phyloP scores from a whole-genome alignment of 1,284 basidiomycete genomes.

The Trichosporon faecale region DNA sequence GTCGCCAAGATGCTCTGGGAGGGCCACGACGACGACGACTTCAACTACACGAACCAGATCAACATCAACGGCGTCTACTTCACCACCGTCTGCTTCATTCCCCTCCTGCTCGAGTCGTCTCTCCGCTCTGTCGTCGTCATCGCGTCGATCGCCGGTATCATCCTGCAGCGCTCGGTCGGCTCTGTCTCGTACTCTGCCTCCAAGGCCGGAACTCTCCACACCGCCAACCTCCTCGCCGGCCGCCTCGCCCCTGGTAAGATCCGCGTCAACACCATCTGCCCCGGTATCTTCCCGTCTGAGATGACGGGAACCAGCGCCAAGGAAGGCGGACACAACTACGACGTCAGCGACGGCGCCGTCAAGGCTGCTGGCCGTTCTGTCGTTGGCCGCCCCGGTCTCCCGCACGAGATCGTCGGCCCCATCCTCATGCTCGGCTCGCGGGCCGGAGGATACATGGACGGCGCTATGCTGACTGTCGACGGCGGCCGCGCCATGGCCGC shows the following conservation, averaged over 20 bases:
- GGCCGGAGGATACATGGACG: constrained; percentile 48
- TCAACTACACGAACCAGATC: constrained; percentile 33
- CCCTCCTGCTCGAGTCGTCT: constrained; percentile 43
- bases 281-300: constrained; percentile 44
- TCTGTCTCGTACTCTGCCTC: constrained; percentile 46
- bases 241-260: constrained; percentile 42
- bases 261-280: constrained; percentile 44
- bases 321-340: constrained; percentile 25
- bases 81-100: constrained; percentile 43
- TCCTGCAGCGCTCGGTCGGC: constrained; percentile 38
- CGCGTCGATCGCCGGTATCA: constrained; percentile 45
- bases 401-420: constrained; percentile 50
- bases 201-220: constrained; percentile 44
- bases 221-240: constrained; percentile 37
- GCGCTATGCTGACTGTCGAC: constrained; percentile 44
- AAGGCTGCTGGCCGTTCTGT: constrained; percentile 39
- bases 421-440: constrained; percentile 40
- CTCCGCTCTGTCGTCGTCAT: constrained; percentile 46
- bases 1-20: constrained; percentile 43
- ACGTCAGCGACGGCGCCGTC: constrained; percentile 25
- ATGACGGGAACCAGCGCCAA: constrained; percentile 37
- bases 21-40: constrained; percentile 39
- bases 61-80: constrained; percentile 48
- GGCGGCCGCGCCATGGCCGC: constrained; percentile 46
- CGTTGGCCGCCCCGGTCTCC: constrained; percentile 42